Evolutionary conservation across 108 stramenopile genomes (phyloP).

Genomic region (Aureococcus anophagefferens): DNA sequence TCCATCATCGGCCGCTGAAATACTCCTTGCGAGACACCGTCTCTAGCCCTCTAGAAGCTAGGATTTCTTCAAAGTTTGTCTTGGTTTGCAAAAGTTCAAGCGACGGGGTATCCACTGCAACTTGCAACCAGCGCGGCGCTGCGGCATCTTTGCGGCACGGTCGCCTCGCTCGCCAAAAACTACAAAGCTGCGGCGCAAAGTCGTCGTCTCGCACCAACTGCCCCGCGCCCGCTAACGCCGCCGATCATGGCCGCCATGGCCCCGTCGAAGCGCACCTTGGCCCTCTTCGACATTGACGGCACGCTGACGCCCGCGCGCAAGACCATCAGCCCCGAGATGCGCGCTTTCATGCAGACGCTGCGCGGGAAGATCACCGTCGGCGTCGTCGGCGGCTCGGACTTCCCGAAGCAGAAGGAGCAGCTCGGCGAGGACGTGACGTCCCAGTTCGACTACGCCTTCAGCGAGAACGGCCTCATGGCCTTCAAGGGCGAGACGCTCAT

Average conservation of each 20-base stretch:
- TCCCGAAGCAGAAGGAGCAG: conserved; percentile 97
- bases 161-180: no score
- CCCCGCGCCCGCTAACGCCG: no score
- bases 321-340: conserved; percentile 76
- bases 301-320: conserved; percentile 93
- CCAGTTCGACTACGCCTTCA: conserved; percentile 91
- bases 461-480: conserved; percentile 97
- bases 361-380: conserved; percentile 85
- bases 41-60: no score
- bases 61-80: no score
- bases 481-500: conserved; percentile 67
- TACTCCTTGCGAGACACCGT: no score
- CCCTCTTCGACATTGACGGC: conserved; percentile 99
- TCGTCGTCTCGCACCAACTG: no score
- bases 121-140: no score
- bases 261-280: conserved; percentile 44
- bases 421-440: conserved; percentile 74
- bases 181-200: no score
- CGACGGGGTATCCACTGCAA: no score
- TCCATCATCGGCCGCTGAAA: no score
- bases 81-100: no score
- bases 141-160: no score
- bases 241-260: background rate
- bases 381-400: conserved; percentile 95
- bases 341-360: conserved; percentile 71